Conservation (phyloP, 805 yeast species). For the Wickerhamiella lipophila region DNA sequence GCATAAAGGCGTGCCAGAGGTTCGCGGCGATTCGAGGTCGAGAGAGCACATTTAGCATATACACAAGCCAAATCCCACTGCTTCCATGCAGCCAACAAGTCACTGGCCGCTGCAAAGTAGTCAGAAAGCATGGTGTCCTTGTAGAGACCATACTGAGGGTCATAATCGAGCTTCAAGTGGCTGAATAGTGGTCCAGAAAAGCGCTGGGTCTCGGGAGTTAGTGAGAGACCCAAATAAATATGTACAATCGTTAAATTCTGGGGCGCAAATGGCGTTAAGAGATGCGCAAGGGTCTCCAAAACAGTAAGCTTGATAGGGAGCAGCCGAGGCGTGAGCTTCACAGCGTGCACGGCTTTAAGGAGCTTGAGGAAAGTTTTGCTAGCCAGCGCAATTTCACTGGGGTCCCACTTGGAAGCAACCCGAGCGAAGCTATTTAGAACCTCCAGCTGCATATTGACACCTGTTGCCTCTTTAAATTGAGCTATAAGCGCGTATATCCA, state of each 20-base stretch:
- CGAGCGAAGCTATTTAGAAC: background rate
- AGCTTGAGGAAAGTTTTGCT: background rate
- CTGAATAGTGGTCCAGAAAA: background rate
- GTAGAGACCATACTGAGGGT: background rate
- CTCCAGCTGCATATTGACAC: slow-evolving; percentile 1
- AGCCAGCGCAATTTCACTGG: background rate
- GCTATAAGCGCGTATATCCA: slow-evolving; percentile 4
- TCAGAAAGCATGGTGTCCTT: background rate
- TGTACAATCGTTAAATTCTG: slow-evolving; percentile 8
- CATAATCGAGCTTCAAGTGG: slow-evolving; percentile 2
- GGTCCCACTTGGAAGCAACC: background rate
- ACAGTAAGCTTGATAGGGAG: slow-evolving; percentile 27
- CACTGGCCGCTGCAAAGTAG: background rate
- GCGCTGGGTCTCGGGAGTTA: background rate
- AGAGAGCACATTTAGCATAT: slow-evolving; percentile 7
- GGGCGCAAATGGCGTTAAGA: slow-evolving; percentile 15
- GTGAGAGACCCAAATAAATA: background rate
- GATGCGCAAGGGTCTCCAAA: slow-evolving; percentile 26
- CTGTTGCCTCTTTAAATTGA: background rate
- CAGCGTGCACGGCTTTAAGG: slow-evolving; percentile 8
- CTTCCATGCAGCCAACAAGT: background rate
- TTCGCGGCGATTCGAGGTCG: background rate
- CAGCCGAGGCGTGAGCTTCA: slow-evolving; percentile 35
- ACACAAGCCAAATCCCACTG: background rate
- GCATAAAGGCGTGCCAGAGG: background rate